These are phyloP conservation scores for Fusarium pseudograminearum DNA, from an alignment of 2,329 filamentous ascomycete species.

Conservation along the genomic window DNA sequence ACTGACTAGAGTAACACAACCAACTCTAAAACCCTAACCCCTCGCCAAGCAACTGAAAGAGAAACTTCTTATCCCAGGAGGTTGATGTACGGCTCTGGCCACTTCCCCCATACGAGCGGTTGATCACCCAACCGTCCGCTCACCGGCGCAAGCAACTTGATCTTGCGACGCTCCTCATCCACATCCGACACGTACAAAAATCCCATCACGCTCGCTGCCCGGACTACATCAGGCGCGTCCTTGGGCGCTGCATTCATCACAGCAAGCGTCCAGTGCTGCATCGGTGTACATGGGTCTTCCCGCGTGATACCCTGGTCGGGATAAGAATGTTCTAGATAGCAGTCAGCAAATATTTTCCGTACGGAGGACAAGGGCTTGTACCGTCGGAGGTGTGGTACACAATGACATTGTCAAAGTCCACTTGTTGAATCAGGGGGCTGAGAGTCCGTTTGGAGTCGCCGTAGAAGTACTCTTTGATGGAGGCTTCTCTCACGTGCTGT, in stretches of 20 bases:
- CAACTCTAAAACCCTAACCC: background rate
- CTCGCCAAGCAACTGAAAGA: background rate
- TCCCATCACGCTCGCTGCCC: constrained; percentile 87
- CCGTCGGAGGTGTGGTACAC: constrained; percentile 78
- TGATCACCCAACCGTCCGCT: constrained; percentile 82
- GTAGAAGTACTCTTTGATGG: constrained; percentile 95
- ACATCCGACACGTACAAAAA: constrained; percentile 95
- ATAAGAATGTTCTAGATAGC: constrained; percentile 46
- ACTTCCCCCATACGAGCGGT: constrained; percentile 85
- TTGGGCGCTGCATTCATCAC: constrained; percentile 81
- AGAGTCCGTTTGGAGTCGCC: constrained; percentile 81
- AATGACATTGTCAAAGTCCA: constrained; percentile 79
- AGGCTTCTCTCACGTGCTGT: constrained; percentile 77
- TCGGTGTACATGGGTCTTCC: constrained; percentile 71
- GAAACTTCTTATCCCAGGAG: constrained; percentile 66
- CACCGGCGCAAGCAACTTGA: constrained; percentile 86
- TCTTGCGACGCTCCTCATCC: constrained; percentile 82
- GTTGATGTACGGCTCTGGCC: constrained; percentile 87
- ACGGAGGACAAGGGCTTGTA: constrained; percentile 51
- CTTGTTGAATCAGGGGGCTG: constrained; percentile 87
- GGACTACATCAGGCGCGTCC: constrained; percentile 77
- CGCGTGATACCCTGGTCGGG: constrained; percentile 66
- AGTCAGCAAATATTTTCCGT: constrained; percentile 26
- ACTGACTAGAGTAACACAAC: background rate
- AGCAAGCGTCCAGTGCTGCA: constrained; percentile 86